Conservation (phyloP, 345 rosid genomes). For the Salix brachista region DNA sequence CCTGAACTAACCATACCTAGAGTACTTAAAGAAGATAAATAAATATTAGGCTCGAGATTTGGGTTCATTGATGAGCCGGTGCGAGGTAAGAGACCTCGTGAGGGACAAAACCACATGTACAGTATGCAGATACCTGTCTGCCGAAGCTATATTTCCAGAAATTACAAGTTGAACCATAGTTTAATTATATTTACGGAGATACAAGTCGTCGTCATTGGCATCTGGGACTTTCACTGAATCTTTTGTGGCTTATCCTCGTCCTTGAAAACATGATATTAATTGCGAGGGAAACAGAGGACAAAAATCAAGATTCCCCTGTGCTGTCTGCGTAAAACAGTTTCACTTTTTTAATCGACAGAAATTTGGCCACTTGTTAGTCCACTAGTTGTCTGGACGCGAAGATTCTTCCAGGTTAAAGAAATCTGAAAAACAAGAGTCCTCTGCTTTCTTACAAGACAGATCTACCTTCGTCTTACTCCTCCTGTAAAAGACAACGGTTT, state of each 20-base stretch:
- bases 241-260: slow-evolving; percentile 5
- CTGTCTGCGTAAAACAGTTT: slow-evolving; percentile 6
- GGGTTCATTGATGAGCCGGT: neutral
- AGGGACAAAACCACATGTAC: neutral
- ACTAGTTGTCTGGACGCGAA: slow-evolving; percentile 11
- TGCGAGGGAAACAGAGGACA: neutral
- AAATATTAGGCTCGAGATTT: neutral
- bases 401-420: slow-evolving; percentile 14
- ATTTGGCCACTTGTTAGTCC: slow-evolving; percentile 17
- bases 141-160: neutral
- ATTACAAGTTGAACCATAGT: neutral
- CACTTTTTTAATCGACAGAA: neutral
- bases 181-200: neutral
- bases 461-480: neutral
- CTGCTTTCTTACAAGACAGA: neutral
- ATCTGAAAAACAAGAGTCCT: neutral
- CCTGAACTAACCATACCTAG: neutral
- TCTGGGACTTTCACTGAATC: slow-evolving; percentile 18
- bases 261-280: neutral
- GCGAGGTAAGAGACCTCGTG: neutral
- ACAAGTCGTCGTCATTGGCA: slow-evolving; percentile 1
- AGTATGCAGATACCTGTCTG: neutral
- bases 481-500: neutral
- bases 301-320: slow-evolving; percentile 29
- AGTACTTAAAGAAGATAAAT: neutral